phyloP scores from a whole-genome alignment of 2,329 filamentous ascomycete genomes.

The Venturia effusa region DNA sequence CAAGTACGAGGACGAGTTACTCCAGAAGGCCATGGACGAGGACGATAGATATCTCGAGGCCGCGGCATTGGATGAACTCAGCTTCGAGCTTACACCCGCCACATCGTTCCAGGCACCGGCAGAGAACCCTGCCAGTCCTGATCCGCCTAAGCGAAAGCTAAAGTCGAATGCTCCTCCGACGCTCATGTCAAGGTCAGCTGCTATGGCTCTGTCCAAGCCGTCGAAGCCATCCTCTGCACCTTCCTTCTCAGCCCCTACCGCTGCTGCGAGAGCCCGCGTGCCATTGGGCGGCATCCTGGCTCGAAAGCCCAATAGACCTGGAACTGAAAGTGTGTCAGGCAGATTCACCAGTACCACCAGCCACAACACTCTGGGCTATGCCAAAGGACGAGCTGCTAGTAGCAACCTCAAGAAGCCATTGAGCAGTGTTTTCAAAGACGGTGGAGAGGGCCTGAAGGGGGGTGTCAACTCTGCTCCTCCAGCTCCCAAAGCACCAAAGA shows the following conservation, averaged over 20 bases:
- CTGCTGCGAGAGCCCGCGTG: conserved; percentile 4
- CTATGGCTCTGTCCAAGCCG: conserved; percentile 1
- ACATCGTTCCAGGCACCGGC: background rate
- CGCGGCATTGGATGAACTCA: conserved; percentile 1
- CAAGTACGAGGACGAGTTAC: background rate
- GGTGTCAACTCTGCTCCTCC: background rate
- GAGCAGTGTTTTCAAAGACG: conserved; percentile 3
- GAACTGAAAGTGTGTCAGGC: background rate
- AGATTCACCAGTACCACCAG: conserved; percentile 5
- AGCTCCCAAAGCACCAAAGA: background rate
- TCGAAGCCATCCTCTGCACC: background rate
- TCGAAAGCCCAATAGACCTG: background rate
- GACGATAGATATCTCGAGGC: conserved; percentile 2
- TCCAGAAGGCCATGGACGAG: conserved; percentile 6
- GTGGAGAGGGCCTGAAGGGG: background rate
- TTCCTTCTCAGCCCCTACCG: conserved; percentile 3
- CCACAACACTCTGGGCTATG: conserved; percentile 12
- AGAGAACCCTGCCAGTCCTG: conserved; percentile 1
- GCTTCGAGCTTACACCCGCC: background rate
- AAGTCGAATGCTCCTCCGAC: conserved; percentile 5
- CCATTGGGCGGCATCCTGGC: background rate
- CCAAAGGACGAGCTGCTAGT: conserved; percentile 9
- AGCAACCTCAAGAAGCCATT: conserved; percentile 8
- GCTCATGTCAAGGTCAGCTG: conserved; percentile 3
- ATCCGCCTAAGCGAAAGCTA: background rate